Evolutionary conservation across 139 green algal genomes (phyloP), one percentile per base, ranked within the genome.

Genomic region (Chlamydomonas incerta): DNA sequence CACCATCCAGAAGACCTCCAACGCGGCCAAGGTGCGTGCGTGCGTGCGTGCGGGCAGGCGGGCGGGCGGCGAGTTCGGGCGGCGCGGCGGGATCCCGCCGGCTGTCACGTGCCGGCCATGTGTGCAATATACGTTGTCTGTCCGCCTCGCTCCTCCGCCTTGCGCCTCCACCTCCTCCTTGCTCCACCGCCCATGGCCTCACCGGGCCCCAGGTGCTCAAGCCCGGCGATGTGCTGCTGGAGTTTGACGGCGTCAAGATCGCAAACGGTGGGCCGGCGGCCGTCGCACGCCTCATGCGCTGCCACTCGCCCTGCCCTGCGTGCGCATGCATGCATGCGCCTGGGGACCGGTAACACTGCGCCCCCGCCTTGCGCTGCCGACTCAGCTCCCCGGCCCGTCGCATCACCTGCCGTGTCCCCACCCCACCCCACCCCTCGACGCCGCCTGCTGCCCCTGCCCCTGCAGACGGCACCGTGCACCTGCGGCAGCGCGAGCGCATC

Each of bases 401-500:
- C n/a, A n/a, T n/a, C 69, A n/a, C 31, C 28, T 24, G 6, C n/a
- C 11, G 23, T 41, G 6, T 28, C 5, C n/a, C 65, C 17, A 3
- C 34, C 70, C 41, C 41, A 18, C 23, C 29, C 37, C 23, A 34
- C 37, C 41, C 70, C 23, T 34, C n/a, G n/a, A n/a, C n/a, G n/a
- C n/a, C n/a, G n/a, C n/a, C n/a, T n/a, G n/a, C n/a, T n/a, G n/a
- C n/a, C n/a, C 46, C 33, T 5, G 2, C 74, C 11, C 68, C n/a
- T n/a, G 88, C 93, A 71, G 92, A 94, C 79, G 90, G 90, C 82
- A 93, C 88, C 8, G 88, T 97, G 31, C 87, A 86, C 67, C 93
- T 96, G 81, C 88, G 94, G 21, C 84, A 90, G 33, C 87, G 92
- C 50, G 94, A 96, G 87, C 90, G 94, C 55, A 95, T 97, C 80